Evolutionary conservation across 1,139 yeast species (phyloP).

Genomic region (Hanseniaspora sp.): DNA sequence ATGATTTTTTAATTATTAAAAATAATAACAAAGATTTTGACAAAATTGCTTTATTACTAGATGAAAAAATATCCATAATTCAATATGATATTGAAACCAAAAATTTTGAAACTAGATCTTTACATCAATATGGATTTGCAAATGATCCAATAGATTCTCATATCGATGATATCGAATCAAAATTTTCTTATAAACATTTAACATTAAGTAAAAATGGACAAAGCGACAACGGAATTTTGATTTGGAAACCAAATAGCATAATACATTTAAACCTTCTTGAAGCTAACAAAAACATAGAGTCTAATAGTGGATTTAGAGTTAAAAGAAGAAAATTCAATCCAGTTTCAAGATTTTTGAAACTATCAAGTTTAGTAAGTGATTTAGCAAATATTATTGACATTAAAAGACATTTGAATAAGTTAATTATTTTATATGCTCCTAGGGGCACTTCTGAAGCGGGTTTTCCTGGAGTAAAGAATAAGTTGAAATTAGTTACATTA

Average conservation of each 20-base stretch:
- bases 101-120: slow-evolving; percentile 55
- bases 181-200: slow-evolving; percentile 38
- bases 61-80: slow-evolving; percentile 66
- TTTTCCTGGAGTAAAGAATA: slow-evolving; percentile 6
- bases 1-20: slow-evolving; percentile 9
- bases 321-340: slow-evolving; percentile 24
- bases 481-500: slow-evolving; percentile 4
- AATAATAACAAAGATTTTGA: slow-evolving; percentile 5
- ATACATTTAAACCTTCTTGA: slow-evolving; percentile 45
- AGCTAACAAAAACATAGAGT: neutral
- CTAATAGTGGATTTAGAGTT: slow-evolving; percentile 1
- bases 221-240: slow-evolving; percentile 8
- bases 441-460: slow-evolving; percentile 3
- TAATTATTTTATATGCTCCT: slow-evolving; percentile 13
- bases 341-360: slow-evolving; percentile 2
- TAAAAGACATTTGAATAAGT: neutral
- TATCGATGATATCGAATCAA: slow-evolving; percentile 27
- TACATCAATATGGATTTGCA: slow-evolving; percentile 69
- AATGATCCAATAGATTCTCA: neutral
- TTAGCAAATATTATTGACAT: slow-evolving; percentile 14
- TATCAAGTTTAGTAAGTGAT: neutral
- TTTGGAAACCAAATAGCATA: slow-evolving; percentile 59
- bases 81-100: slow-evolving; percentile 52
- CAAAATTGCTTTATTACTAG: slow-evolving; percentile 11
- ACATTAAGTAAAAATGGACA: slow-evolving; percentile 26